A percentile compares a stretch with the other conserved stretches of the same genome.
These are phyloP conservation scores for Cystoisospora suis DNA, from an alignment of 169 alveolate species.

Conservation along the genomic window DNA sequence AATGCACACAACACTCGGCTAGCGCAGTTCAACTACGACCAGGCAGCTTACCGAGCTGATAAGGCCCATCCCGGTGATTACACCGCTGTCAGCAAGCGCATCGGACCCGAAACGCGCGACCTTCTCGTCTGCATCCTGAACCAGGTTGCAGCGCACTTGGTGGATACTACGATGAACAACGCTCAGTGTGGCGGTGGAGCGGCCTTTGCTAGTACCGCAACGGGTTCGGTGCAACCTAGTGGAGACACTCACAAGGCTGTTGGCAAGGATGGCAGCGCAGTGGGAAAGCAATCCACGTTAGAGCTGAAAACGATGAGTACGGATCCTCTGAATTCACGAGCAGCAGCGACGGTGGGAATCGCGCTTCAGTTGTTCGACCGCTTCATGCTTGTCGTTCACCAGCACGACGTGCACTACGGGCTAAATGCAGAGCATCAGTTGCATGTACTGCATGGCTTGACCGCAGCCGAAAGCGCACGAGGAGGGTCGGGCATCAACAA, in stretches of 20 bases:
- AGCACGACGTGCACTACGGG: slow-evolving; percentile 37
- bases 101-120: slow-evolving; percentile 51
- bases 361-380: slow-evolving; percentile 51
- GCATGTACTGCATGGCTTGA: slow-evolving; percentile 29
- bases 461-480: neutral
- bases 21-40: slow-evolving; percentile 46
- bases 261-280: neutral
- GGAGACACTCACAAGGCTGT: no score
- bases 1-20: slow-evolving; percentile 53
- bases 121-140: slow-evolving; percentile 34
- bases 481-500: neutral
- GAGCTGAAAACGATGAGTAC: slow-evolving; percentile 18
- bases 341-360: slow-evolving; percentile 39
- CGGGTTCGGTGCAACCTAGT: no score
- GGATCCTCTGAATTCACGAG: slow-evolving; percentile 47
- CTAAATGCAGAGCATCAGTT: slow-evolving; percentile 33
- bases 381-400: slow-evolving; percentile 37
- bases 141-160: slow-evolving; percentile 52
- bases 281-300: neutral
- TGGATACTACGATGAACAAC: no score
- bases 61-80: slow-evolving; percentile 48
- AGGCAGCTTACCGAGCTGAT: slow-evolving; percentile 56
- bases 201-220: neutral
- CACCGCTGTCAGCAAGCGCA: neutral
- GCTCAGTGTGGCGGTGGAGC: slow-evolving; percentile 5